Conservation (phyloP, 768 basidiomycete genomes). For the Kwoniella bestiolae region DNA sequence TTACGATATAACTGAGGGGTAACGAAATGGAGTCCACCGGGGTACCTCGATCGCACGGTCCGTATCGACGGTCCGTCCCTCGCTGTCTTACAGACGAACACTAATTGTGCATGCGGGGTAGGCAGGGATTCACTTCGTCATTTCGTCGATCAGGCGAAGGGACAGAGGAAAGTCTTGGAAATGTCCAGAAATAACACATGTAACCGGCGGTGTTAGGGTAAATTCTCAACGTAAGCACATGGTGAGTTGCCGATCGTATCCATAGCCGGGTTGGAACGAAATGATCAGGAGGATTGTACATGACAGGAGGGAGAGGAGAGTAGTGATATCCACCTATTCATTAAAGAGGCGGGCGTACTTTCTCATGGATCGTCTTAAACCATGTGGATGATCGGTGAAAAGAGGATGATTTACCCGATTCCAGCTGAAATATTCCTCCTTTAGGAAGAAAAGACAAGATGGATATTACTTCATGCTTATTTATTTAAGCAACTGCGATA, state of each 20-base stretch:
- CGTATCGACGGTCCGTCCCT: not conserved
- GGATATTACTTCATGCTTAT: not conserved
- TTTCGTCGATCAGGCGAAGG: not conserved
- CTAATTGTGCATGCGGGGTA: not conserved
- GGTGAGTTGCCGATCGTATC: no score
- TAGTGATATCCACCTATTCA: not conserved
- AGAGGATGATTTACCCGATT: no score
- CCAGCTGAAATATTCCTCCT: not conserved
- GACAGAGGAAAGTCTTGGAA: not conserved
- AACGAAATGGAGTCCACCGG: conserved; percentile 22
- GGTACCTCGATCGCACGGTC: conserved; percentile 14
- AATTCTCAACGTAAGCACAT: not conserved
- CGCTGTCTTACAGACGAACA: not conserved
- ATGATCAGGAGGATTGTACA: not conserved
- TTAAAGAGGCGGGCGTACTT: not conserved
- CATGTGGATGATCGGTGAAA: no score
- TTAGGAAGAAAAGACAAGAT: not conserved
- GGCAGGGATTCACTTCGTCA: not conserved
- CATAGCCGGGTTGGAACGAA: no score
- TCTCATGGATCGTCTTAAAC: not conserved
- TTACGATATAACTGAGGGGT: not conserved
- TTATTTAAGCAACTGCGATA: not conserved
- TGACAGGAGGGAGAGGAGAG: not conserved
- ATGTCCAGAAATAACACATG: not conserved
- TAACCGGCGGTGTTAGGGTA: not conserved